These are phyloP conservation scores for Exophiala sideris DNA, from an alignment of 2,329 filamentous ascomycete species.

Conservation along the genomic window DNA sequence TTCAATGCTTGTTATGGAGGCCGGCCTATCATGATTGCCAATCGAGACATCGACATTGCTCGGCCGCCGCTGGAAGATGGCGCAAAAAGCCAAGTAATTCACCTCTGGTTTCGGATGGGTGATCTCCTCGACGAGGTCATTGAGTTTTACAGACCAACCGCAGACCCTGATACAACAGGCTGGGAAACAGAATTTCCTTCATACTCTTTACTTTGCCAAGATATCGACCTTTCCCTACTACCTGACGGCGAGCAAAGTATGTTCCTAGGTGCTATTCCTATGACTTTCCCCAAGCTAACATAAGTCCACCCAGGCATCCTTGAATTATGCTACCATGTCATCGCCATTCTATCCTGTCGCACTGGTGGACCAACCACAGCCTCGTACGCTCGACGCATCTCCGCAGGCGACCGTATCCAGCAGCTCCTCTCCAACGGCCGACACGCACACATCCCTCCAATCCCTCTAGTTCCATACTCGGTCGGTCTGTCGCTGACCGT, in stretches of 20 bases:
- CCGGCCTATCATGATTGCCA: constrained; percentile 38
- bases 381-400: constrained; percentile 53
- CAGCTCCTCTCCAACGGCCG: constrained; percentile 39
- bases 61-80: constrained; percentile 28
- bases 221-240: constrained; percentile 14
- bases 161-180: constrained; percentile 32
- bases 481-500: constrained; percentile 55
- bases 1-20: constrained; percentile 42
- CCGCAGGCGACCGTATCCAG: constrained; percentile 55
- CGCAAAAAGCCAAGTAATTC: constrained; percentile 31
- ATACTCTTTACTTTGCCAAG: constrained; percentile 30
- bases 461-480: constrained; percentile 56
- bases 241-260: constrained; percentile 16
- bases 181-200: constrained; percentile 40
- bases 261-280: constrained; percentile 4
- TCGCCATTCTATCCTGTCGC: constrained; percentile 56
- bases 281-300: background rate
- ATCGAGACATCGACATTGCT: constrained; percentile 39
- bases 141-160: constrained; percentile 39
- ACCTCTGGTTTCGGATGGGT: constrained; percentile 38
- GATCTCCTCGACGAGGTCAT: constrained; percentile 39
- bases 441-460: constrained; percentile 41
- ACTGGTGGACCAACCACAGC: constrained; percentile 48
- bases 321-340: constrained; percentile 56
- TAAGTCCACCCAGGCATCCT: constrained; percentile 42